Conservation (phyloP, 345 rosid species). For the Reutealis trisperma region DNA sequence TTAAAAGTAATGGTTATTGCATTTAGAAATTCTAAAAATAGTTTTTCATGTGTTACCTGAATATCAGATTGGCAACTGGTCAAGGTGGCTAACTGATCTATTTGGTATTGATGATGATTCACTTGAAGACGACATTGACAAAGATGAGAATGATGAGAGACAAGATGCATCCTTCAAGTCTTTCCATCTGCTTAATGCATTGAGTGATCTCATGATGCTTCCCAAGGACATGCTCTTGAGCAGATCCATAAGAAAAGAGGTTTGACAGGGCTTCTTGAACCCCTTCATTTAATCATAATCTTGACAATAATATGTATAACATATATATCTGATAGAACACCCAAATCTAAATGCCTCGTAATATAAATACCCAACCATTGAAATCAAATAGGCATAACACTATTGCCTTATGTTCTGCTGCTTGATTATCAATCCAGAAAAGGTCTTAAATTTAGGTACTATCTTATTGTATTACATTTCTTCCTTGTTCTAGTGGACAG, state of each 20-base stretch:
- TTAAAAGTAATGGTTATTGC: neutral
- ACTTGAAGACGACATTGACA: constrained; percentile 38
- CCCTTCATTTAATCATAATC: neutral
- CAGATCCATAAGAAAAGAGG: constrained; percentile 79
- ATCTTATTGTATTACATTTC: neutral
- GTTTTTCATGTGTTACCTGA: constrained; percentile 19
- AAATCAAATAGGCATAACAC: neutral
- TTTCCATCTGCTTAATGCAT: constrained; percentile 80
- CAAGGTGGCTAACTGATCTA: constrained; percentile 86
- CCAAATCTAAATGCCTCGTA: neutral
- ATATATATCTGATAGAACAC: neutral
- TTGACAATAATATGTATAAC: neutral
- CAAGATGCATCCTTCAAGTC: constrained; percentile 61
- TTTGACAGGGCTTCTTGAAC: constrained; percentile 12
- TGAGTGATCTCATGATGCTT: constrained; percentile 98
- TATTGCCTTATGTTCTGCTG: neutral
- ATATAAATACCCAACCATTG: neutral
- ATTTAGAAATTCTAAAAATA: neutral
- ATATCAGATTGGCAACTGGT: constrained; percentile 92
- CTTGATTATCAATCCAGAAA: neutral
- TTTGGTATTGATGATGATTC: constrained; percentile 71
- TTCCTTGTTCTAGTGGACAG: neutral
- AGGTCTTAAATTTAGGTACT: neutral
- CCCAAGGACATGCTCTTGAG: constrained; percentile 92
- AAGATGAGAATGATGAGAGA: constrained; percentile 39